Evolutionary conservation across 2,329 filamentous ascomycete genomes (phyloP).

Genomic region (Colletotrichum filicis): DNA sequence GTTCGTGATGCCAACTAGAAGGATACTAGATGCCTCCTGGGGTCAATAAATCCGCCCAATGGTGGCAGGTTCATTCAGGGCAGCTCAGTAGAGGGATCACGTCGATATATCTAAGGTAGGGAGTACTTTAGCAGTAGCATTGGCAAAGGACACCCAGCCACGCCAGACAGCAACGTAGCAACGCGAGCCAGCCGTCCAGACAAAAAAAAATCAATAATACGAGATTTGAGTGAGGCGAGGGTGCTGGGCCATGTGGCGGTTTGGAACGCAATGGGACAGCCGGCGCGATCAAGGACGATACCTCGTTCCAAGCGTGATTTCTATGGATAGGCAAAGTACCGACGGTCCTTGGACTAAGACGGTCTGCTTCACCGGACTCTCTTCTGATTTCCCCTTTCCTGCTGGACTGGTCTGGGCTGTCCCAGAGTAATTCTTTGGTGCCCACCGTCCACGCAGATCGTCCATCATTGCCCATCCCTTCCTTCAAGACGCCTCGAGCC

Average conservation of each 20-base stretch:
- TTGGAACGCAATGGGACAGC: constrained; percentile 21
- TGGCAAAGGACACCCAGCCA: background rate
- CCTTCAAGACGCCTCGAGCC: too few relatives aligned
- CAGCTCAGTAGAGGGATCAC: background rate
- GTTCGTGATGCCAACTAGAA: background rate
- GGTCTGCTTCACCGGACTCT: background rate
- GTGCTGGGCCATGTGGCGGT: constrained; percentile 24
- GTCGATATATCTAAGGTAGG: background rate
- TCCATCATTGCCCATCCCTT: constrained; percentile 16
- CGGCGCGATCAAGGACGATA: background rate
- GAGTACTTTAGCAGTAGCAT: background rate
- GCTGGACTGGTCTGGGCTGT: background rate
- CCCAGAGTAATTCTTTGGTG: constrained; percentile 12
- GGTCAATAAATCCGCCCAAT: background rate
- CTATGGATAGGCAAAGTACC: background rate
- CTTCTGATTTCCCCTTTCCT: constrained; percentile 11
- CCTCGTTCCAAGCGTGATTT: background rate
- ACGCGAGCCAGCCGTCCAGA: constrained; percentile 7
- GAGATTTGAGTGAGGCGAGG: constrained; percentile 26
- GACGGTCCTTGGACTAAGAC: background rate
- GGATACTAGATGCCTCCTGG: background rate
- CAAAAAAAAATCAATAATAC: constrained; percentile 17
- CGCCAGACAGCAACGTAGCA: background rate
- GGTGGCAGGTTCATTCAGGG: background rate
- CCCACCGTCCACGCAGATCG: constrained; percentile 13